Base-by-base conservation (phyloP, 2,329 filamentous ascomycete species). In the Fusarium incarnatum region DNA sequence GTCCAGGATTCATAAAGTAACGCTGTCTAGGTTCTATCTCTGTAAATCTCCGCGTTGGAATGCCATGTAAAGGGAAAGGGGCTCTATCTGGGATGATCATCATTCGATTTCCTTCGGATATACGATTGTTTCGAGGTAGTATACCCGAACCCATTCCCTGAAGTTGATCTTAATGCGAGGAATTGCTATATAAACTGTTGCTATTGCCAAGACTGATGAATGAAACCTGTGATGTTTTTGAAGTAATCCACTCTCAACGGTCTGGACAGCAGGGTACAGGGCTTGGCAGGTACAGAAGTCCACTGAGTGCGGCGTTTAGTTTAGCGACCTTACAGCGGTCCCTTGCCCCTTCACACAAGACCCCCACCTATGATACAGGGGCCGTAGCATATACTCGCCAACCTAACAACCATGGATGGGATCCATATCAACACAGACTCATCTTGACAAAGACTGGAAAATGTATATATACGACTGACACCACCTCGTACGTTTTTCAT, bases 281-380 rank as follows among this genome's bases (percentile, higher is more conserved):
- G 18, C 34, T 37, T 37, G 34, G 34, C 34, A 37, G 34, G 18
- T 37, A 37, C 34, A 37, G 18, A 37, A 37, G 18, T n/a, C 34
- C 34, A 37, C 34, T 37, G 18, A n/a, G 6, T 37, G 34, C 34
- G 34, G 34, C 34, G 34, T 48, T 42, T 58, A 41, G 47, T 58
- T 46, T 49, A 46, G 52, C 44, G 46, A 23, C 37, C 50, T 56
- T 56, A 45, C 37, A 47, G 40, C 37, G 52, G 41, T 41, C 40
- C 64, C 27, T 40, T 54, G 34, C 30, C 69, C 61, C 55, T 72
- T 74, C 63, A 61, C 58, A 59, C 65, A 57, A 13, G 13, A 15
- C 45, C 45, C 53, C 71, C 61, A 64, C 72, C 67, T 46, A 60
- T 75, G 72, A 74, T 55, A 74, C 72, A 70, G 59, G 59, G 42